phyloP scores from a whole-genome alignment of 2,329 filamentous ascomycete genomes.

The Fusarium sp. region DNA sequence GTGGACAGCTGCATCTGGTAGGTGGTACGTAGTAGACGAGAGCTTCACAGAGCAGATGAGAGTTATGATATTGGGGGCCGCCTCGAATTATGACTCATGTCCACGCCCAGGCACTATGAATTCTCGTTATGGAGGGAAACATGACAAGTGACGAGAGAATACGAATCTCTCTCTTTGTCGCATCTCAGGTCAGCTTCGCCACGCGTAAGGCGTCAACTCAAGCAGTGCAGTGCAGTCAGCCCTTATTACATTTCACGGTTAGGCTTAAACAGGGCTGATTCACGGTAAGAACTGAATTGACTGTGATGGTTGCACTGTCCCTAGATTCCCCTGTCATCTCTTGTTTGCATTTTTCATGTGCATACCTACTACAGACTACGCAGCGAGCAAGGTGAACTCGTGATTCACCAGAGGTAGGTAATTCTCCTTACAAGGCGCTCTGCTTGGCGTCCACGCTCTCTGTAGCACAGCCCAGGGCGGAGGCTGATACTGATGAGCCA shows the following conservation, averaged over 20 bases:
- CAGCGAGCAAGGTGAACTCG: conserved; percentile 1
- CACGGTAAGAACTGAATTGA: neutral
- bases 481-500: neutral
- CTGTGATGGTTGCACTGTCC: neutral
- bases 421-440: conserved; percentile 7
- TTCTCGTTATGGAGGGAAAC: neutral
- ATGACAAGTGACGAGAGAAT: conserved; percentile 10
- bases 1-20: neutral
- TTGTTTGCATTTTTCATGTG: conserved; percentile 2
- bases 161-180: neutral
- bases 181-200: conserved; percentile 2
- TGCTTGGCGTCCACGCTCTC: neutral
- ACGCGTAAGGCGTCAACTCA: conserved; percentile 2
- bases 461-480: conserved; percentile 9
- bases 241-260: neutral
- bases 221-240: conserved; percentile 8
- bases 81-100: neutral
- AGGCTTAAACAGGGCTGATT: neutral
- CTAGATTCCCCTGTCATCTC: neutral
- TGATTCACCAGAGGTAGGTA: neutral
- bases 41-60: neutral
- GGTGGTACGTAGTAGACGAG: neutral
- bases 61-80: neutral
- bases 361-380: neutral
- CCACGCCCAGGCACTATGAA: conserved; percentile 2